Percentiles rank a stretch among this genome's conserved stretches.
phyloP scores from a whole-genome alignment of 2,329 filamentous ascomycete species.

The Microcyclosporella mali region DNA sequence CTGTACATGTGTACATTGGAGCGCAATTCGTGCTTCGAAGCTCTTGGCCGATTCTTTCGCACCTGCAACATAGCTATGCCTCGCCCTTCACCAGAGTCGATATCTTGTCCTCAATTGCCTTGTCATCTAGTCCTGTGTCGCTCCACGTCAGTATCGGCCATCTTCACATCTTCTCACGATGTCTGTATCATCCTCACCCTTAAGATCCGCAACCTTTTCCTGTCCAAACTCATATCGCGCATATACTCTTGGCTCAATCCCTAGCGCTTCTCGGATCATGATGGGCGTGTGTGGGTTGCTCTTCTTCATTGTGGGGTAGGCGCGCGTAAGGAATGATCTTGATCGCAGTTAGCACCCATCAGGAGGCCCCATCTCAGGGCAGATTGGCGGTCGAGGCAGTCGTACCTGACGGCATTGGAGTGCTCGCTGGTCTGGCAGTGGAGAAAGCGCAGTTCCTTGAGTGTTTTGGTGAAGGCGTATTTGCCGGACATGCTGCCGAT shows the following conservation, averaged over 20 bases:
- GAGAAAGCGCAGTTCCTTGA: conserved; percentile 95
- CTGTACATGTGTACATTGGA: conserved; percentile 23
- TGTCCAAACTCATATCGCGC: conserved; percentile 77
- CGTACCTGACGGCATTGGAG: conserved; percentile 79
- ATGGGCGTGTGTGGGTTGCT: conserved; percentile 93
- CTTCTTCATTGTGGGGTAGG: conserved; percentile 99
- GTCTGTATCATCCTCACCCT: conserved; percentile 42
- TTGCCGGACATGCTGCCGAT: conserved; percentile 69
- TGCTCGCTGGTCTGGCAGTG: conserved; percentile 93
- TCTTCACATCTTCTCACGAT: not conserved
- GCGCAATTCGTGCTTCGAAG: conserved; percentile 2
- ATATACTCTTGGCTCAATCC: conserved; percentile 78
- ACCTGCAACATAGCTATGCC: conserved; percentile 15
- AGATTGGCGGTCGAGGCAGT: not conserved
- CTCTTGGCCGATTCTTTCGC: not conserved
- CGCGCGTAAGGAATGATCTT: conserved; percentile 82
- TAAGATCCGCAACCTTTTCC: conserved; percentile 59
- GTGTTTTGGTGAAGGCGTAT: conserved; percentile 80
- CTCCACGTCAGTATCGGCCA: conserved; percentile 6
- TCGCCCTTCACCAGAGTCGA: conserved; percentile 54
- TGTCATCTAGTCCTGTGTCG: conserved; percentile 56
- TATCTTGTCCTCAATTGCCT: conserved; percentile 64
- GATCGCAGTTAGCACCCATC: not conserved
- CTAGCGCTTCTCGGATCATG: conserved; percentile 84
- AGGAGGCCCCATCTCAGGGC: not conserved